A percentile compares a stretch with the other conserved stretches of the same genome.
phyloP scores from a whole-genome alignment of 1,284 basidiomycete species.

The Pholiota adiposa region DNA sequence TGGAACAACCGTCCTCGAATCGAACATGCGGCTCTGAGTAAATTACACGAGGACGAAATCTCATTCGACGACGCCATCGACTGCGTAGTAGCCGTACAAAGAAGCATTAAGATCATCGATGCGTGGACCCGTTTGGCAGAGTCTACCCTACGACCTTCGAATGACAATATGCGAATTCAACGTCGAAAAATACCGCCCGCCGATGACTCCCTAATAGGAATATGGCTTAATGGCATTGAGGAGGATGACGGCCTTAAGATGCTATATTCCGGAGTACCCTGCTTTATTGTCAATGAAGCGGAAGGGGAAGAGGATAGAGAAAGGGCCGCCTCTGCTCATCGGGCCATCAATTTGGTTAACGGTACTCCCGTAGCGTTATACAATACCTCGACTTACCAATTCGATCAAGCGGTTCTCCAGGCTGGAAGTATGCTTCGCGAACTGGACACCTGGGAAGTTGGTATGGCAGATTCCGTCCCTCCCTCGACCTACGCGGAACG shows the following conservation, averaged over 20 bases:
- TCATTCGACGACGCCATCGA: constrained; percentile 6
- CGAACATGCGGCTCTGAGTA: not conserved
- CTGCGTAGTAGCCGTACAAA: not conserved
- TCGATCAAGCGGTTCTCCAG: too few species aligned
- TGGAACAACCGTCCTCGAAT: not conserved
- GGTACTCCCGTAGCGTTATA: not conserved
- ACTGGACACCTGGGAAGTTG: too few species aligned
- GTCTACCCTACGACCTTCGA: too few species aligned
- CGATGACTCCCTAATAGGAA: not conserved
- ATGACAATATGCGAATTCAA: not conserved
- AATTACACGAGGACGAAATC: not conserved
- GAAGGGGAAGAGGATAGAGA: too few species aligned
- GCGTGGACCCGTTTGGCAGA: too few species aligned
- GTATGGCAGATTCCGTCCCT: too few species aligned
- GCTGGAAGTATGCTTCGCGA: too few species aligned
- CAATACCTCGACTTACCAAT: too few species aligned
- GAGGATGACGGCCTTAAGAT: not conserved
- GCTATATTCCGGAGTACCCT: not conserved
- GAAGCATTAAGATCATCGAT: not conserved
- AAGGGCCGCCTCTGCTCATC: not conserved
- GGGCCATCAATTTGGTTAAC: not conserved
- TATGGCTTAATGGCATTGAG: not conserved
- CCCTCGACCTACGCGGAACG: too few species aligned
- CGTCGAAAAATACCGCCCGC: not conserved
- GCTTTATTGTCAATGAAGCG: not conserved